Percentiles rank a stretch among this genome's conserved stretches.
Evolutionary conservation across 2,329 filamentous ascomycete species (phyloP).

Genomic region (Orbilia ellipsospora): DNA sequence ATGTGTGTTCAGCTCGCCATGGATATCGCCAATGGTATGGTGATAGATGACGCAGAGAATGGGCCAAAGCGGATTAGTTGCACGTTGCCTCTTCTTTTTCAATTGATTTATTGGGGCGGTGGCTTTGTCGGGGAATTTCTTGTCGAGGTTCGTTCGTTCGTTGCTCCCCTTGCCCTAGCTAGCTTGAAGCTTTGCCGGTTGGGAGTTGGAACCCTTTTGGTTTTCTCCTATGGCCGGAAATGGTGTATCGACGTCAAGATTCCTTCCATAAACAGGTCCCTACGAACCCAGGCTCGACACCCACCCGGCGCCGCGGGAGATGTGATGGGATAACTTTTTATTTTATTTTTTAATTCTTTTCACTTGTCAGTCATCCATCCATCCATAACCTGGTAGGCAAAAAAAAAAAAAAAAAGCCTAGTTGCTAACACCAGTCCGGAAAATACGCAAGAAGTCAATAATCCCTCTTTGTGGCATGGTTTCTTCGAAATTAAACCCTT

Average conservation of each 20-base stretch:
- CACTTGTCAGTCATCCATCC: constrained; percentile 51
- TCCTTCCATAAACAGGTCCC: constrained; percentile 49
- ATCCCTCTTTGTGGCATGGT: constrained; percentile 45
- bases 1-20: constrained; percentile 47
- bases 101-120: neutral
- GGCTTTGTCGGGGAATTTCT: constrained; percentile 42
- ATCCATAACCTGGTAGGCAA: neutral
- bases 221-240: constrained; percentile 40
- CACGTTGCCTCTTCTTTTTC: constrained; percentile 26
- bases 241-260: constrained; percentile 51
- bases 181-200: constrained; percentile 30
- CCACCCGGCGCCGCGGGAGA: constrained; percentile 33
- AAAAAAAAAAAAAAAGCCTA: constrained; percentile 8
- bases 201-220: constrained; percentile 37
- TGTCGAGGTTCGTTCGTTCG: constrained; percentile 1
- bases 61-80: constrained; percentile 31
- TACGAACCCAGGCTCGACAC: constrained; percentile 41
- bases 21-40: constrained; percentile 11
- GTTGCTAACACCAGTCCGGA: constrained; percentile 42
- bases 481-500: constrained; percentile 53
- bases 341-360: constrained; percentile 1
- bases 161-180: constrained; percentile 1
- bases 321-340: constrained; percentile 24
- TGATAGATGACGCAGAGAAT: constrained; percentile 42
- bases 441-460: constrained; percentile 49